Evolutionary conservation across 805 yeast species (phyloP).

Genomic region (Yamadazyma tumulicola): DNA sequence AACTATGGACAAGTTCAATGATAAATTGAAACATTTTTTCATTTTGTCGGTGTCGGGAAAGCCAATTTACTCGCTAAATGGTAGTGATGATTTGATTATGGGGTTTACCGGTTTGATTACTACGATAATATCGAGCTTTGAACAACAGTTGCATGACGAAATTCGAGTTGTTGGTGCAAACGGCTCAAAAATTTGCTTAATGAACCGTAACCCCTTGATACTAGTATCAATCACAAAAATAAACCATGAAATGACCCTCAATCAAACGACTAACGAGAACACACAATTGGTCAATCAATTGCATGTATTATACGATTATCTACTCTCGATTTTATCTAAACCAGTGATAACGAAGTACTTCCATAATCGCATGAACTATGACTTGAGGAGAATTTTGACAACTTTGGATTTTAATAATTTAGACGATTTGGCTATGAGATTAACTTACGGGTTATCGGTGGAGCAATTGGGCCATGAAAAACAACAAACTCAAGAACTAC

Average conservation of each 20-base stretch:
- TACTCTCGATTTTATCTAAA: conserved; percentile 80
- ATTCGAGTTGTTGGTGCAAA: conserved; percentile 50
- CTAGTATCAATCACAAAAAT: conserved; percentile 64
- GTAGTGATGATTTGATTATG: conserved; percentile 61
- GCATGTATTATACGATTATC: conserved; percentile 67
- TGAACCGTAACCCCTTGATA: conserved; percentile 65
- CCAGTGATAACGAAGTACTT: conserved; percentile 71
- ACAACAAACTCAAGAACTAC: neutral
- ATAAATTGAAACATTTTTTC: conserved; percentile 64
- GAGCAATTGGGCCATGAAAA: neutral
- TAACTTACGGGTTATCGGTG: conserved; percentile 29
- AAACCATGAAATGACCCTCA: conserved; percentile 36
- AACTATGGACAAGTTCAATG: conserved; percentile 18
- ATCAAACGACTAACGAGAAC: conserved; percentile 16
- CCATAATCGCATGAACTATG: conserved; percentile 71
- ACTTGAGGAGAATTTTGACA: conserved; percentile 70
- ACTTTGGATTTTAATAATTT: conserved; percentile 71
- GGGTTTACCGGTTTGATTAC: conserved; percentile 79
- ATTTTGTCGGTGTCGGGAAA: conserved; percentile 83
- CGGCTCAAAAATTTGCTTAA: conserved; percentile 50
- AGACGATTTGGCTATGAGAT: conserved; percentile 48
- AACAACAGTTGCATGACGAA: conserved; percentile 36
- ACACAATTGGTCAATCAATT: conserved; percentile 47
- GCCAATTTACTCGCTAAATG: conserved; percentile 78
- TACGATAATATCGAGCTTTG: conserved; percentile 71